Percentiles rank a stretch among this genome's conserved stretches.
Conservation (phyloP, 345 rosid species). For the Eucalyptus regnans region DNA sequence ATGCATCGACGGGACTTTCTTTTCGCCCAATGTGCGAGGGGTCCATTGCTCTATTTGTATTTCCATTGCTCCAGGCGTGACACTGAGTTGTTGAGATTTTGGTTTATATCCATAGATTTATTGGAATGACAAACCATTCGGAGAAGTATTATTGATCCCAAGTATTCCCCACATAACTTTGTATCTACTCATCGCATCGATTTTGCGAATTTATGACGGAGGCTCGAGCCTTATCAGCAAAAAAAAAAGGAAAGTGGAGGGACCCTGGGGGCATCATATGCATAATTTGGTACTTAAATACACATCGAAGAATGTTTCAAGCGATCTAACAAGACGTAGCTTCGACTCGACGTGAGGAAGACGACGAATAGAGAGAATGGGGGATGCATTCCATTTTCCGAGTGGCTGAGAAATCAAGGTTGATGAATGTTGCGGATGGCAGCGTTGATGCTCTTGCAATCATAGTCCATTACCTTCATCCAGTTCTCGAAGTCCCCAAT, state of each 20-base stretch:
- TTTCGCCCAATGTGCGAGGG: background rate
- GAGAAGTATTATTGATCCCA: background rate
- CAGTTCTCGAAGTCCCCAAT: slow-evolving; percentile 97
- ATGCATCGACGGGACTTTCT: background rate
- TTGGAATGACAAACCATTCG: background rate
- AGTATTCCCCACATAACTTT: background rate
- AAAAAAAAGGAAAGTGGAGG: background rate
- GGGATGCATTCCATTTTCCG: background rate
- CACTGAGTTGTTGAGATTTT: background rate
- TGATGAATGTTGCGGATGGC: slow-evolving; percentile 67
- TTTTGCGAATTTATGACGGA: background rate
- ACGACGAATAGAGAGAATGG: background rate
- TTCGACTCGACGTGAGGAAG: background rate
- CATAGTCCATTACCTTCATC: slow-evolving; percentile 95
- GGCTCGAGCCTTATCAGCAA: background rate
- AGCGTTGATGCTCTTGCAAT: slow-evolving; percentile 63
- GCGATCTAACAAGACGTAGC: background rate
- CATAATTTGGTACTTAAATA: background rate
- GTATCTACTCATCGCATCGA: background rate
- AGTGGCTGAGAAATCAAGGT: slow-evolving; percentile 1
- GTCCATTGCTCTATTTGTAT: background rate
- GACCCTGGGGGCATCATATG: background rate
- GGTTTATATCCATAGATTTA: background rate
- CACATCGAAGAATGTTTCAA: background rate
- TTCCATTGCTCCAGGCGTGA: background rate